A percentile compares a stretch with the other conserved stretches of the same genome.
phyloP scores from a whole-genome alignment of 495 filamentous ascomycete species.

The Penicillium waksmanii region DNA sequence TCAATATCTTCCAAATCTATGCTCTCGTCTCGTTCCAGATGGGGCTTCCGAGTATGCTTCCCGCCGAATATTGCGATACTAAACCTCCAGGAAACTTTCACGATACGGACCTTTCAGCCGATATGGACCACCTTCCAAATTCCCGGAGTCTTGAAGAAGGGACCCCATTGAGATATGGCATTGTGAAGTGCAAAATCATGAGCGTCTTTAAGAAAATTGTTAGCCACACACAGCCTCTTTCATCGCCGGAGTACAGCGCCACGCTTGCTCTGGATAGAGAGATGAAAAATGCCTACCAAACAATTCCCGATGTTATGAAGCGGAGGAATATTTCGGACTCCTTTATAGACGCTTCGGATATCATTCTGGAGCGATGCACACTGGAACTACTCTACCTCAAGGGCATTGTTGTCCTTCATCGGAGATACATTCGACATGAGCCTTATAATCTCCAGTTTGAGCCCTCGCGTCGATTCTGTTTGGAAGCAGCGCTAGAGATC shows the following conservation, averaged over 20 bases:
- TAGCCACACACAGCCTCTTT: slow-evolving; percentile 31
- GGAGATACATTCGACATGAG: slow-evolving; percentile 40
- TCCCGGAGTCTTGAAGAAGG: slow-evolving; percentile 47
- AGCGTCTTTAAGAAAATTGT: slow-evolving; percentile 42
- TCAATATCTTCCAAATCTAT: slow-evolving; percentile 34
- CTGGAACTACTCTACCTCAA: slow-evolving; percentile 36
- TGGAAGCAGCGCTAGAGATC: slow-evolving; percentile 46
- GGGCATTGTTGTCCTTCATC: slow-evolving; percentile 46
- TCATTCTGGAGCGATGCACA: slow-evolving; percentile 25
- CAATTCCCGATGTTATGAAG: slow-evolving; percentile 14
- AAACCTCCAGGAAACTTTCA: slow-evolving; percentile 47
- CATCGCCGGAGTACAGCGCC: slow-evolving; percentile 33
- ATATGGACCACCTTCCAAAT: slow-evolving; percentile 44
- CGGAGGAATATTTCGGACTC: slow-evolving; percentile 18
- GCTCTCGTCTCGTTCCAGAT: slow-evolving; percentile 50
- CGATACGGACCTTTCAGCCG: slow-evolving; percentile 53
- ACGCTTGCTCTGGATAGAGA: slow-evolving; percentile 38
- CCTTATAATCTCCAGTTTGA: slow-evolving; percentile 29
- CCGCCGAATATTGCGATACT: slow-evolving; percentile 52
- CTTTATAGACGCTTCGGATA: slow-evolving; percentile 22
- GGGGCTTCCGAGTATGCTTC: slow-evolving; percentile 55
- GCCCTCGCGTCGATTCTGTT: slow-evolving; percentile 43
- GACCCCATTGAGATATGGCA: slow-evolving; percentile 52
- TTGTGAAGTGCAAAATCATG: slow-evolving; percentile 48
- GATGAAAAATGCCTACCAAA: slow-evolving; percentile 28